phyloP scores from a whole-genome alignment of 257 asterid genomes.

The Solanum microdontum region DNA sequence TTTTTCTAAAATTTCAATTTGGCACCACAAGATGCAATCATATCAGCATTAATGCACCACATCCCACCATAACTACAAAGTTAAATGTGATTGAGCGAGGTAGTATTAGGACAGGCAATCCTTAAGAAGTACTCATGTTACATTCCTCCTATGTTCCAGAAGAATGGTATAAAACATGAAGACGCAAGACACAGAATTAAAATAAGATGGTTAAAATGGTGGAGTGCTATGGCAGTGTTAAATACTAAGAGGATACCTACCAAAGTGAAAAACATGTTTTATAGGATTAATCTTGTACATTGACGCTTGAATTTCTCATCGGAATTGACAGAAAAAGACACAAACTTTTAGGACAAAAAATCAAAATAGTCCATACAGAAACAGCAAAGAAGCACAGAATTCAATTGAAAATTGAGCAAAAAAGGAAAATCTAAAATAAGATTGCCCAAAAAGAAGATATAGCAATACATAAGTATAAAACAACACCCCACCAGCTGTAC shows the following conservation, averaged over 20 bases:
- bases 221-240: neutral
- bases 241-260: neutral
- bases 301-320: neutral
- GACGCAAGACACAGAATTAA: neutral
- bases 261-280: neutral
- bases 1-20: neutral
- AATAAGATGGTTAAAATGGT: neutral
- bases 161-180: neutral
- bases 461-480: neutral
- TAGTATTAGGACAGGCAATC: neutral
- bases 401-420: neutral
- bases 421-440: neutral
- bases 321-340: neutral
- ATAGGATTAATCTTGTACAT: neutral
- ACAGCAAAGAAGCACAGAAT: neutral
- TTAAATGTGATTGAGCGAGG: neutral
- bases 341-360: neutral
- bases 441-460: neutral
- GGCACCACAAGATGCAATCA: neutral
- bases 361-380: neutral
- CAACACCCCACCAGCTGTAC: neutral
- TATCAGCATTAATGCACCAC: neutral
- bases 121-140: neutral
- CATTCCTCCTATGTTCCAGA: neutral
- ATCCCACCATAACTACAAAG: neutral